Evolutionary conservation across 306 rosid genomes (phyloP).

Genomic region (Begonia masoniana): DNA sequence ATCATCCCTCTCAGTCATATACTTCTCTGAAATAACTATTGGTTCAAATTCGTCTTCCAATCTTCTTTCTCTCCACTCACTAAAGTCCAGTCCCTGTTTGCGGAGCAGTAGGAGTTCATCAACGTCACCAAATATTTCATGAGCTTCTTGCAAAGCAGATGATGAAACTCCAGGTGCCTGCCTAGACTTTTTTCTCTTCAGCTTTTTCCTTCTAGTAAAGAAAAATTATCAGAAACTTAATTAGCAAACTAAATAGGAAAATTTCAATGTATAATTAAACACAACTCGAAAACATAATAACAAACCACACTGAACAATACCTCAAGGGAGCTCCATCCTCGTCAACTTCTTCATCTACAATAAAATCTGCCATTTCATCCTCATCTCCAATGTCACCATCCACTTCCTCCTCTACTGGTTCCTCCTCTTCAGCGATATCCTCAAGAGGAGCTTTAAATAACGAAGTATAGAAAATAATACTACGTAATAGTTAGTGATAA

Average conservation of each 20-base stretch:
- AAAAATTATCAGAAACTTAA: background rate
- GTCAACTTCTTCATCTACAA: constrained; percentile 84
- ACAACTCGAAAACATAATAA: background rate
- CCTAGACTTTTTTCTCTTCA: constrained; percentile 46
- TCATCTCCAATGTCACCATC: constrained; percentile 90
- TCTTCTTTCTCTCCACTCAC: constrained; percentile 58
- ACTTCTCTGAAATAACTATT: constrained; percentile 65
- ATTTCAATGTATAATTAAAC: background rate
- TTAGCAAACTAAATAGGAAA: no score
- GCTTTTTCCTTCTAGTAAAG: constrained; percentile 42
- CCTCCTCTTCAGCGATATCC: constrained; percentile 92
- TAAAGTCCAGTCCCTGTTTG: constrained; percentile 37
- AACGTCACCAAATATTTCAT: constrained; percentile 88
- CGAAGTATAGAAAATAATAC: background rate
- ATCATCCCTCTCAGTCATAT: constrained; percentile 88
- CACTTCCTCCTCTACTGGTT: constrained; percentile 79
- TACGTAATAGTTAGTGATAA: background rate
- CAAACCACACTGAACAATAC: constrained; percentile 16
- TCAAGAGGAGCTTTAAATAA: constrained; percentile 47
- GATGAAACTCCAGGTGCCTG: constrained; percentile 83
- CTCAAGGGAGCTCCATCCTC: constrained; percentile 70
- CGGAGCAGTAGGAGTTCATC: constrained; percentile 56
- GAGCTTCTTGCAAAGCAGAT: constrained; percentile 87
- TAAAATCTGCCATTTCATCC: constrained; percentile 98
- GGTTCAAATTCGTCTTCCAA: constrained; percentile 98